Evolutionary conservation across 1,139 yeast species (phyloP).

Genomic region (Candida glucosophila): DNA sequence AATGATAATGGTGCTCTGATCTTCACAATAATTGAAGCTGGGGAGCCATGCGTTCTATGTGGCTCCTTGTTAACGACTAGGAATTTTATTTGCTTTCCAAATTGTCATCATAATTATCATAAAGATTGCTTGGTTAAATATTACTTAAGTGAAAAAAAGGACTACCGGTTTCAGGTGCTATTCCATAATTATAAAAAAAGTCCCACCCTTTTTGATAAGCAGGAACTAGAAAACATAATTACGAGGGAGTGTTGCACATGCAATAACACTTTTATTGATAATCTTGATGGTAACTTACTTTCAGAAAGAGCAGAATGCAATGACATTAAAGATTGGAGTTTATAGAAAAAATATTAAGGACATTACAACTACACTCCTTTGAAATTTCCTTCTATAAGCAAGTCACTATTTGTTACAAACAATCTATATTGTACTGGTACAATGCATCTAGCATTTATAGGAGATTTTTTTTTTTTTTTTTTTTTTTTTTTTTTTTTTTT

Average conservation of each 20-base stretch:
- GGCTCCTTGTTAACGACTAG: conserved; percentile 58
- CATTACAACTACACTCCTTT: too few species aligned
- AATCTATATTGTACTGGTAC: too few species aligned
- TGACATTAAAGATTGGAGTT: conserved; percentile 19
- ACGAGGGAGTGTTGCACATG: conserved; percentile 72
- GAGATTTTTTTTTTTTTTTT: neutral
- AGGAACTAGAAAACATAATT: conserved; percentile 53
- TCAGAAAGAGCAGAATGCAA: conserved; percentile 14
- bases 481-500: conserved; percentile 1
- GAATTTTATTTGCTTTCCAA: conserved; percentile 74
- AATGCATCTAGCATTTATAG: too few species aligned
- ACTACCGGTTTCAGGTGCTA: conserved; percentile 57
- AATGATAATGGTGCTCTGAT: conserved; percentile 31
- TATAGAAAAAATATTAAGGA: too few species aligned
- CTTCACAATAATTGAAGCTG: conserved; percentile 58
- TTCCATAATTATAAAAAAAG: conserved; percentile 47
- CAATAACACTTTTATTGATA: conserved; percentile 64
- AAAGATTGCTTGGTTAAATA: conserved; percentile 70
- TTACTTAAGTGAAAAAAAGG: conserved; percentile 51
- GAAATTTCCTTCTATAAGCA: too few species aligned
- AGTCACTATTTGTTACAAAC: too few species aligned
- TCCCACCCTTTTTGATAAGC: conserved; percentile 17
- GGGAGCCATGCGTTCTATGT: conserved; percentile 75
- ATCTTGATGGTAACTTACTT: conserved; percentile 47
- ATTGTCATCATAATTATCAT: conserved; percentile 83